phyloP scores from a whole-genome alignment of 2,329 filamentous ascomycete species.

The Cordyceps pruinosa region DNA sequence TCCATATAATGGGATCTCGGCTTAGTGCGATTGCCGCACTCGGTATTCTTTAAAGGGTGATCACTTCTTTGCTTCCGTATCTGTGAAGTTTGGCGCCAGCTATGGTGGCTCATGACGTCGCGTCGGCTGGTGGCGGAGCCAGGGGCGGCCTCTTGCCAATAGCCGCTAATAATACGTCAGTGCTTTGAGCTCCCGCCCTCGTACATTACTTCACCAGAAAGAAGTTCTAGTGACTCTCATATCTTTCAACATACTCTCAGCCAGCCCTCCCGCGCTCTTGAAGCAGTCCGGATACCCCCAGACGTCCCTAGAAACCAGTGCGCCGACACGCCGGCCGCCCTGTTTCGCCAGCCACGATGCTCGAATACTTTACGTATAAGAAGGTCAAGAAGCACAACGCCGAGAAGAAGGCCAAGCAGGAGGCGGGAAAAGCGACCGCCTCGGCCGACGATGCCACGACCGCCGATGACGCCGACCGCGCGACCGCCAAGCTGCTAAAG shows the following conservation, averaged over 20 bases:
- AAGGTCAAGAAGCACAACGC: constrained; percentile 55
- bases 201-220: neutral
- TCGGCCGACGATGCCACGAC: constrained; percentile 20
- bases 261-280: too few relatives aligned
- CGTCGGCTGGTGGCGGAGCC: constrained; percentile 4
- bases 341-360: constrained; percentile 38
- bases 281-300: neutral
- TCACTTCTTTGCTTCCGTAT: too few relatives aligned
- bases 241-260: too few relatives aligned
- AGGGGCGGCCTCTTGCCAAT: constrained; percentile 11
- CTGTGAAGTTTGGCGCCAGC: constrained; percentile 9
- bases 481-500: constrained; percentile 17
- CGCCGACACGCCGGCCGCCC: neutral
- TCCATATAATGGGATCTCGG: too few relatives aligned
- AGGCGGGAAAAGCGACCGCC: constrained; percentile 20
- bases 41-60: too few relatives aligned
- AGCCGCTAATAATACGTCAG: constrained; percentile 7
- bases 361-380: constrained; percentile 57
- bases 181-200: neutral
- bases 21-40: too few relatives aligned
- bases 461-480: constrained; percentile 42
- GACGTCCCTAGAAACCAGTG: neutral
- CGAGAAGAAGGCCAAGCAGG: constrained; percentile 35
- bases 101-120: constrained; percentile 11
- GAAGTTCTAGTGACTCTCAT: neutral